Conservation (phyloP, 164 flowering plant genomes). For the Sedum album region DNA sequence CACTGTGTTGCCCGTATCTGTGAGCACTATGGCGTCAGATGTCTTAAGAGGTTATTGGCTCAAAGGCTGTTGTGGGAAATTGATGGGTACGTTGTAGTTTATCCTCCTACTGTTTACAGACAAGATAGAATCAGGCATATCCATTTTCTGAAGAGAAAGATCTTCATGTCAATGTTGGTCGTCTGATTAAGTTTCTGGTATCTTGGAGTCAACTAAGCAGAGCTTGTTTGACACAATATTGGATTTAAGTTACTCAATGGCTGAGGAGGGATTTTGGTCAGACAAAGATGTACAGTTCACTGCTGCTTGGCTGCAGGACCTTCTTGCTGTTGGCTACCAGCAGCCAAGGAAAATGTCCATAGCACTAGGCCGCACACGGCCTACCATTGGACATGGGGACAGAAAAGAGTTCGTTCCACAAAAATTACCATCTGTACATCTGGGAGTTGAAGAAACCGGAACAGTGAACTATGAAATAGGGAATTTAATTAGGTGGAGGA, state of each 20-base stretch:
- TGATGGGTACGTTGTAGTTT: conserved; percentile 82
- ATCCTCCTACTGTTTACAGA: conserved; percentile 88
- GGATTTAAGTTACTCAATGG: conserved; percentile 82
- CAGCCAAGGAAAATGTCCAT: conserved; percentile 90
- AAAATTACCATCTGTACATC: conserved; percentile 90
- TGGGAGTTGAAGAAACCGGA: conserved; percentile 88
- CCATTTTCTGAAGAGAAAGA: conserved; percentile 97
- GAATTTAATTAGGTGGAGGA: conserved; percentile 82
- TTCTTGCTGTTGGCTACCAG: conserved; percentile 85
- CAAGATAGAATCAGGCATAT: conserved; percentile 60
- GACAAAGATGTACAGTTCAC: conserved; percentile 79
- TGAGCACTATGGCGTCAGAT: conserved; percentile 96
- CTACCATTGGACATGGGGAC: conserved; percentile 89
- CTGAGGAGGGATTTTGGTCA: conserved; percentile 95
- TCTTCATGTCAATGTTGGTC: conserved; percentile 91
- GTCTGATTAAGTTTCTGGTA: conserved; percentile 71
- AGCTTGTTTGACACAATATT: conserved; percentile 74
- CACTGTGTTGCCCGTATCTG: conserved; percentile 87
- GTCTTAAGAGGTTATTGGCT: conserved; percentile 91
- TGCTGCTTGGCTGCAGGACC: conserved; percentile 98
- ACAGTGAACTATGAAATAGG: conserved; percentile 87
- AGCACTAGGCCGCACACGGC: conserved; percentile 70
- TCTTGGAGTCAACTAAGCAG: conserved; percentile 72
- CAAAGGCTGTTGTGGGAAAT: conserved; percentile 97
- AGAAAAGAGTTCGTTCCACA: conserved; percentile 74